A percentile compares a stretch with the other conserved stretches of the same genome.
Conservation (phyloP, 768 basidiomycete genomes). For the Sistotremastrum niveocremeum region DNA sequence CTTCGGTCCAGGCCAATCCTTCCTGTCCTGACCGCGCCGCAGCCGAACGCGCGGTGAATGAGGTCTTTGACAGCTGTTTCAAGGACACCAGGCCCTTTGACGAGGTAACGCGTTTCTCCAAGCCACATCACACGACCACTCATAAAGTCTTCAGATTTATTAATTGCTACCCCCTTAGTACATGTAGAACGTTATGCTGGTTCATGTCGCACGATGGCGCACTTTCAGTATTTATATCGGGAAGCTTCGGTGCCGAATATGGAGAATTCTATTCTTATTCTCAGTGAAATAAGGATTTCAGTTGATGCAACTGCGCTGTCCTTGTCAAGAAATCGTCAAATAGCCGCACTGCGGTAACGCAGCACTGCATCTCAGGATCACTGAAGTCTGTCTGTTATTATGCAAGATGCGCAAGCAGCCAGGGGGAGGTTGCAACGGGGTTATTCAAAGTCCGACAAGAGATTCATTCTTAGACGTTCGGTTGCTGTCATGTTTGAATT, state of each 20-base stretch:
- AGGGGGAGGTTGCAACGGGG: not conserved
- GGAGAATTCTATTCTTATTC: no score
- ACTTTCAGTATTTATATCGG: no score
- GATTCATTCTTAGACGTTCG: not conserved
- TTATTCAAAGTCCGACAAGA: not conserved
- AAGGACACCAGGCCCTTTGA: slow-evolving; percentile 94
- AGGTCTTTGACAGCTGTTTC: slow-evolving; percentile 96
- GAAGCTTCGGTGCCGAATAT: no score
- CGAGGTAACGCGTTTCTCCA: slow-evolving; percentile 42
- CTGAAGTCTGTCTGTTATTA: not conserved
- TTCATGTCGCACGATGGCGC: no score
- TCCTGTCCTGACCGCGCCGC: slow-evolving; percentile 59
- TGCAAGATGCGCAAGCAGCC: not conserved
- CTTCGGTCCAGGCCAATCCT: slow-evolving; percentile 73
- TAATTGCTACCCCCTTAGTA: no score
- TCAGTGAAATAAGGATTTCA: no score
- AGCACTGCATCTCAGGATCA: not conserved
- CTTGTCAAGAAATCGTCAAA: no score
- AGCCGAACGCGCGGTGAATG: slow-evolving; percentile 85
- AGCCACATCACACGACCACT: no score
- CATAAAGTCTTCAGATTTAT: no score
- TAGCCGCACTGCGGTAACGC: no score
- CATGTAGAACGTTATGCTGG: no score
- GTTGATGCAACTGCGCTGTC: no score
- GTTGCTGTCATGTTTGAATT: not conserved